These are phyloP conservation scores for Scheffersomyces spartinae DNA, from an alignment of 805 yeast species.

Conservation along the genomic window DNA sequence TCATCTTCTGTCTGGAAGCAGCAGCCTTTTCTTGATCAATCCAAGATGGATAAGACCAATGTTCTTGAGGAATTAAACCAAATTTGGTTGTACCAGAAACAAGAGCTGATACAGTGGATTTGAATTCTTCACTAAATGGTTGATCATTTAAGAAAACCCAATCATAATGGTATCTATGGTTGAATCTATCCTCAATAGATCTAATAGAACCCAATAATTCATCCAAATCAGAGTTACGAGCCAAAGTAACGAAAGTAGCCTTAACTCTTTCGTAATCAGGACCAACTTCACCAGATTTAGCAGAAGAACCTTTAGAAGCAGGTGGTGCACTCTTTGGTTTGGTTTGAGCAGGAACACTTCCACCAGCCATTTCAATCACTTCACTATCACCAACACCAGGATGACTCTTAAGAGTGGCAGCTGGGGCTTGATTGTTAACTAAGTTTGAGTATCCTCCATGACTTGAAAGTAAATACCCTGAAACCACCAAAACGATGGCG, in stretches of 20 bases:
- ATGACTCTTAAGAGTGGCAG: background rate
- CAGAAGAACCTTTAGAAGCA: slow-evolving; percentile 4
- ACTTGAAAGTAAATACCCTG: slow-evolving; percentile 10
- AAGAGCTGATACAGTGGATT: slow-evolving; percentile 48
- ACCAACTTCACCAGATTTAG: slow-evolving; percentile 1
- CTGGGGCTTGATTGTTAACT: background rate
- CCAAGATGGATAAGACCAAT: slow-evolving; percentile 83
- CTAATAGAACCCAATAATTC: slow-evolving; percentile 54
- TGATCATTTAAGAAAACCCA: slow-evolving; percentile 94
- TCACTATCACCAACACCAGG: background rate
- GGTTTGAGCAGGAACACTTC: background rate
- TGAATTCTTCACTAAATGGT: slow-evolving; percentile 74
- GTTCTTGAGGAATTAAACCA: slow-evolving; percentile 72
- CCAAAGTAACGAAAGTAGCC: slow-evolving; percentile 75
- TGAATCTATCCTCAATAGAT: slow-evolving; percentile 83
- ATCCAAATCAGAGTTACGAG: slow-evolving; percentile 64
- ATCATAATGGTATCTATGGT: slow-evolving; percentile 69
- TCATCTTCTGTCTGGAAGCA: slow-evolving; percentile 46
- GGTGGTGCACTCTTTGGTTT: slow-evolving; percentile 3
- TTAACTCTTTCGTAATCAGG: slow-evolving; percentile 31
- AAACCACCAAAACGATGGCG: slow-evolving; percentile 8
- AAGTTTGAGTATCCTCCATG: slow-evolving; percentile 3
- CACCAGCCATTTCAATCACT: background rate
- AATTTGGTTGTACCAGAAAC: slow-evolving; percentile 70
- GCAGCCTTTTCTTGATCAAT: slow-evolving; percentile 69